Base-by-base conservation (phyloP, 2,329 filamentous ascomycete species). In the Aspergillus awamori region DNA sequence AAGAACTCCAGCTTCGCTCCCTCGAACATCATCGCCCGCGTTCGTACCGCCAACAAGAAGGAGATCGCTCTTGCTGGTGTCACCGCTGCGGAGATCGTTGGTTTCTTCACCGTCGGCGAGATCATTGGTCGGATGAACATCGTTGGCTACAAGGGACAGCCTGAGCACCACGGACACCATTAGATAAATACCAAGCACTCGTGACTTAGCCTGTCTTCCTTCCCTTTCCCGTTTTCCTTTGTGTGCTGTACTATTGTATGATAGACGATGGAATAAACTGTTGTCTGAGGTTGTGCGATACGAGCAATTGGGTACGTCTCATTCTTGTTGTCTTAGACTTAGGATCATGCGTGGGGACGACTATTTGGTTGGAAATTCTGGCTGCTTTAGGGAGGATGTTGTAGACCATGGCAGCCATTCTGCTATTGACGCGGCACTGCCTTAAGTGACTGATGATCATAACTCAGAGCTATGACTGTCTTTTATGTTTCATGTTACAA, bases 61-160 rank as follows among this genome's bases (percentile, higher is more conserved):
- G 89, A 96, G 79, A 77, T 94, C 70, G 85, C 86, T 58, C 80
- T 89, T 57, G 89, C 85, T 63, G 91, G 90, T 70, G 90, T 99
- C 62, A 82, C 97, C 64, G 80, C 84, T 52, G 93, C 93, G 59
- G 94, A 99, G 82, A 86, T 92, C 54, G 81, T 99, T 69, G 95
- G 95, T 64, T 99, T 99, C 87, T 99, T 98, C 86, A 96, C 93
- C 64, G 87, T 98, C 58, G 95, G 95, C 67, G 93, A 98, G 86
- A 98, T 99, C 79, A 88, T 99, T 73, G 95, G 95, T 73, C 87
- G 93, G 74, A 87, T 95, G 83, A 98, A 99, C 90, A 79, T 99
- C 70, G 85, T 99, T 71, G 95, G 95, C 67, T 99, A 99, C 86
- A 86, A 86, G 79, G 90, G 91, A 75, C 87, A 91, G 76, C 75